Evolutionary conservation across 306 rosid genomes (phyloP).

Genomic region (Pterocarpus santalinus): DNA sequence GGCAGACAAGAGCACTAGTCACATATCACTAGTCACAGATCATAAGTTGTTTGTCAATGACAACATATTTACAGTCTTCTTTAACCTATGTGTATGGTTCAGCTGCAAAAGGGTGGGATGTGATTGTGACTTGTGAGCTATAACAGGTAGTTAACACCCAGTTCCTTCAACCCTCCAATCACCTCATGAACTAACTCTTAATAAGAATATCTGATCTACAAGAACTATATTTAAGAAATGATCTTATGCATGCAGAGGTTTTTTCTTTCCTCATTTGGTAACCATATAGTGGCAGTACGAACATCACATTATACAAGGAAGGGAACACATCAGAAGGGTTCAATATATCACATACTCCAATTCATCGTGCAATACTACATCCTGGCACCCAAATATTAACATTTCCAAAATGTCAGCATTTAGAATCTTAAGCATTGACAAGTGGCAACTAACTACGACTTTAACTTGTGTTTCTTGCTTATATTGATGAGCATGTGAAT

Average conservation of each 20-base stretch:
- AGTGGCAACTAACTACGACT: background rate
- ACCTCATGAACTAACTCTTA: conserved; percentile 19
- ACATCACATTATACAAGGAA: conserved; percentile 9
- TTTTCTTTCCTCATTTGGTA: background rate
- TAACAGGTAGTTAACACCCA: background rate
- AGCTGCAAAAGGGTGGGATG: background rate
- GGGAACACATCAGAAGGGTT: conserved; percentile 16
- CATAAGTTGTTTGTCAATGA: conserved; percentile 11
- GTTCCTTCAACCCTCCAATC: conserved; percentile 7
- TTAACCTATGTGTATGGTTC: conserved; percentile 18
- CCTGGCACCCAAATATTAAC: conserved; percentile 3
- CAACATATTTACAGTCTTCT: conserved; percentile 11
- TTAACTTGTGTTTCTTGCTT: background rate
- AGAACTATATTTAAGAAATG: conserved; percentile 7
- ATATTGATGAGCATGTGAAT: conserved; percentile 20
- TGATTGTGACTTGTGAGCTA: background rate
- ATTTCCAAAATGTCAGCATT: background rate
- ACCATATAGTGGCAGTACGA: conserved; percentile 1
- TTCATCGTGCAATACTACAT: conserved; percentile 21
- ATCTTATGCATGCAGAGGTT: background rate
- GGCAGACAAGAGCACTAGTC: background rate
- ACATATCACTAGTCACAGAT: background rate
- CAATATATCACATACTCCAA: conserved; percentile 14
- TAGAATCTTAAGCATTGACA: conserved; percentile 5
- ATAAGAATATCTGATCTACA: background rate